Conservation (phyloP, 495 filamentous ascomycete genomes). For the Daldinia loculata region DNA sequence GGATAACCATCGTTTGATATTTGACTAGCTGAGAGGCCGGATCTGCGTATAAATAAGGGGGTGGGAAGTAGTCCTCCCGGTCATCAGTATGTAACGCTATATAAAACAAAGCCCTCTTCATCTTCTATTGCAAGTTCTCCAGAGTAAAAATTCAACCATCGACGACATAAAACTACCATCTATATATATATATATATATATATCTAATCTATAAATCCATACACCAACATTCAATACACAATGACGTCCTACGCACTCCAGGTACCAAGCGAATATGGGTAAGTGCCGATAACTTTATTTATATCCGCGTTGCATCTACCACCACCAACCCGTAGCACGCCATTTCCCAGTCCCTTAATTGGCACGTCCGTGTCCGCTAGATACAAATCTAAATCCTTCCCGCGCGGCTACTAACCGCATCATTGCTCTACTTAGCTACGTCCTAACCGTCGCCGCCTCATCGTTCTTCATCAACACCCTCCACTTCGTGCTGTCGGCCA, state of each 20-base stretch:
- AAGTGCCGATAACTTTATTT: slow-evolving; percentile 28
- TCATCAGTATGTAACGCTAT: not conserved
- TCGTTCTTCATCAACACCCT: slow-evolving; percentile 64
- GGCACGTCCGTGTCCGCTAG: not conserved
- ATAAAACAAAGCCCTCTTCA: not conserved
- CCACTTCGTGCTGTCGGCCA: slow-evolving; percentile 58
- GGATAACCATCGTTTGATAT: not conserved
- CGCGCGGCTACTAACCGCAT: slow-evolving; percentile 20
- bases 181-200: not conserved
- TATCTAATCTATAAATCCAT: not conserved
- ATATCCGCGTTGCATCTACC: not conserved
- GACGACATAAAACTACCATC: too few species aligned
- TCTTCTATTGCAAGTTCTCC: not conserved
- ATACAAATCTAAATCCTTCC: slow-evolving; percentile 4
- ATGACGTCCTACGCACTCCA: slow-evolving; percentile 39
- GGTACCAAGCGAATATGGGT: slow-evolving; percentile 56
- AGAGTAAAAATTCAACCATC: not conserved
- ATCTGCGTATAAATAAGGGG: slow-evolving; percentile 8
- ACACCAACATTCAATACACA: not conserved
- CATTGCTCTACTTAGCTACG: slow-evolving; percentile 49
- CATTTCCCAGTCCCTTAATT: slow-evolving; percentile 18
- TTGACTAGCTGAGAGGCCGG: not conserved
- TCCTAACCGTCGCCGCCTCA: slow-evolving; percentile 68
- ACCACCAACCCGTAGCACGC: slow-evolving; percentile 12
- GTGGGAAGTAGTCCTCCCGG: not conserved